Base-by-base conservation (phyloP, 768 basidiomycete species). In the Kwoniella sp. region DNA sequence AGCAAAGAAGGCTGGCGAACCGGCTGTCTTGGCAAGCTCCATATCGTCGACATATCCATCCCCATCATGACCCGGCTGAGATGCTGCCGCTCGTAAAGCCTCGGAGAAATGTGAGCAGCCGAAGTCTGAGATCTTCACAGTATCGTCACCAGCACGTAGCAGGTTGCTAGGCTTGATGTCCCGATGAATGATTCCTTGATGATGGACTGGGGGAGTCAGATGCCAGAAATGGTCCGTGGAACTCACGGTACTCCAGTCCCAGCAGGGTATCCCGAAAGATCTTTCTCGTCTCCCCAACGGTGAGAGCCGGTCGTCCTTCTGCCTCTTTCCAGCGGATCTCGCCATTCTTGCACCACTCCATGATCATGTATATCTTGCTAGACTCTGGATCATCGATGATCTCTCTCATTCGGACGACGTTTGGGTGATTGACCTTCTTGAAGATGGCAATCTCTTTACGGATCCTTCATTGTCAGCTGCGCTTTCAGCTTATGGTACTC, bases 131-230 rank as follows among this genome's bases (percentile, higher is more conserved):
- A 99, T 98, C 76, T 99, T 99, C 76, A 98, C 92, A 52, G 82
- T 82, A 53, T 82, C 82, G 76, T 93, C 87, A 23, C 80, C 80
- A 2, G 87, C 86, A 84, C 88, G 90, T 25, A 99, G 80, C 20
- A 99, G 83, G 75, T 99, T 99, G 39, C 91, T 89, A 23, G 95
- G 95, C 71, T 99, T 99, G 78, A 99, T 98, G 76, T 99, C 95
- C 51, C 95, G 88, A 76, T 99, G 95, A 43, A 99, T 96, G 73
- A 99, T 98, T 20, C 93, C 95, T 69, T 98, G 91, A 66, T 86
- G 83, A 71, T 99, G 95, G 1, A 99, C 93, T 98, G 39, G 17
- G 28, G 26, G 27, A n/a, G 43, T 12, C 28, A 28, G 43, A 19
- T 29, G 46, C 41, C 46, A 15, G 14, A 19, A 14, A 8, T 27